Evolutionary conservation across 306 rosid species (phyloP).

Genomic region (Carpinus viminea): DNA sequence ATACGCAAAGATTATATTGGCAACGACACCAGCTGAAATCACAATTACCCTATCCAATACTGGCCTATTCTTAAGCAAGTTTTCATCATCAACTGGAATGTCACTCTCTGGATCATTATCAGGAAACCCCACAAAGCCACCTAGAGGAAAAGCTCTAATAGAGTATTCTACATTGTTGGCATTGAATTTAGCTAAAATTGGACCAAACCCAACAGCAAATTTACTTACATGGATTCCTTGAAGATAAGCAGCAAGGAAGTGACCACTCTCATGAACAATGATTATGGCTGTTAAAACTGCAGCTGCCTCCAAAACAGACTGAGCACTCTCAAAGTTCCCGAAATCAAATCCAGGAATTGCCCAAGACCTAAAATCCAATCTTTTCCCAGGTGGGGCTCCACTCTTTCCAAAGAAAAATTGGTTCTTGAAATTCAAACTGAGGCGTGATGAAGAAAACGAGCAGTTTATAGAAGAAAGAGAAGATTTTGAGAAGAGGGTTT

Average conservation of each 20-base stretch:
- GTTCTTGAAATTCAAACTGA: constrained; percentile 39
- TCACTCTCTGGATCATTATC: constrained; percentile 96
- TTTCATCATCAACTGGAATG: constrained; percentile 81
- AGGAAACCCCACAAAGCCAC: constrained; percentile 98
- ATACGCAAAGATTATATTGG: constrained; percentile 81
- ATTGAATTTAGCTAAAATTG: constrained; percentile 85
- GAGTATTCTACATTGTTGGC: constrained; percentile 93
- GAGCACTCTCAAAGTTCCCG: constrained; percentile 80
- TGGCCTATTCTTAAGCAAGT: constrained; percentile 93
- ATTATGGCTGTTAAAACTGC: constrained; percentile 86
- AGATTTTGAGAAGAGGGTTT: constrained; percentile 61
- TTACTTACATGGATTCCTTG: constrained; percentile 98
- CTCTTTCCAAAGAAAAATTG: constrained; percentile 36
- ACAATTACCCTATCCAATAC: constrained; percentile 84
- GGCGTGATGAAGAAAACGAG: constrained; percentile 45
- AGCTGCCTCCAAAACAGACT: constrained; percentile 84
- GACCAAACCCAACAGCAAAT: constrained; percentile 98
- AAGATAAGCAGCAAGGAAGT: constrained; percentile 90
- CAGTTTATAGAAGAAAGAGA: constrained; percentile 23
- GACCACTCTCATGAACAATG: constrained; percentile 96
- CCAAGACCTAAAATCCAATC: constrained; percentile 53
- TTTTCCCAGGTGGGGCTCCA: constrained; percentile 41
- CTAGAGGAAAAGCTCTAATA: constrained; percentile 90
- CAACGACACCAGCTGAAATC: constrained; percentile 96
- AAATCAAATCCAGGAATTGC: constrained; percentile 65